Evolutionary conservation across 495 filamentous ascomycete species (phyloP).

Genomic region (Bacidia rubella): DNA sequence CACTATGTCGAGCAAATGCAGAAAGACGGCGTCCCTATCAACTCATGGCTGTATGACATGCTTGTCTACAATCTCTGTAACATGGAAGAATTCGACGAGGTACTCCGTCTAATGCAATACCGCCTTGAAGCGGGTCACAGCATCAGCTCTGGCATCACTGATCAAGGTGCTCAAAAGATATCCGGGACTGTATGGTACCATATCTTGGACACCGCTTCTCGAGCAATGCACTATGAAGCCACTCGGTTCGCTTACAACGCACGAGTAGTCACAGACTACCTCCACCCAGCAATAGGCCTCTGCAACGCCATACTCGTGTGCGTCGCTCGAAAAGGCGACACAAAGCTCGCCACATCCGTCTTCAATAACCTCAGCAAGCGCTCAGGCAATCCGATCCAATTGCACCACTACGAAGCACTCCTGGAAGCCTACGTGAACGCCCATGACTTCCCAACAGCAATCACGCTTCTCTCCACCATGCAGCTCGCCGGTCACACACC

Average conservation of each 20-base stretch:
- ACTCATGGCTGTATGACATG: slow-evolving; percentile 62
- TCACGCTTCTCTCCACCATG: slow-evolving; percentile 36
- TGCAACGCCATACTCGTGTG: slow-evolving; percentile 52
- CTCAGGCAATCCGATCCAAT: slow-evolving; percentile 32
- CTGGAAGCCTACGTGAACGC: slow-evolving; percentile 49
- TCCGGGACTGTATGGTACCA: slow-evolving; percentile 47
- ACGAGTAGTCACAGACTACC: slow-evolving; percentile 39
- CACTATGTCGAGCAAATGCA: slow-evolving; percentile 57
- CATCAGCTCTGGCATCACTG: too few species aligned
- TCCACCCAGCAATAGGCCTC: slow-evolving; percentile 53
- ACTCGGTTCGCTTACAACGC: slow-evolving; percentile 50
- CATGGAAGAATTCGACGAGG: slow-evolving; percentile 60
- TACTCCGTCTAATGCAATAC: slow-evolving; percentile 47
- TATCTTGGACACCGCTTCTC: slow-evolving; percentile 55
- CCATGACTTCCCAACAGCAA: slow-evolving; percentile 28
- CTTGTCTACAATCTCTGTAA: slow-evolving; percentile 57
- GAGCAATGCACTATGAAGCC: slow-evolving; percentile 37
- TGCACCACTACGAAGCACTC: slow-evolving; percentile 65
- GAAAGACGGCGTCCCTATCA: slow-evolving; percentile 37
- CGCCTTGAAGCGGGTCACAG: slow-evolving; percentile 17
- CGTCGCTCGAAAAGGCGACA: slow-evolving; percentile 52
- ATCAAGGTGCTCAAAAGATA: slow-evolving; percentile 32
- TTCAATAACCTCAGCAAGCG: slow-evolving; percentile 41
- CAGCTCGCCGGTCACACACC: slow-evolving; percentile 39
- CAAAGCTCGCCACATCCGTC: slow-evolving; percentile 49